Evolutionary conservation across 768 basidiomycete species (phyloP).

Genomic region (Candolleomyces eurysporus): DNA sequence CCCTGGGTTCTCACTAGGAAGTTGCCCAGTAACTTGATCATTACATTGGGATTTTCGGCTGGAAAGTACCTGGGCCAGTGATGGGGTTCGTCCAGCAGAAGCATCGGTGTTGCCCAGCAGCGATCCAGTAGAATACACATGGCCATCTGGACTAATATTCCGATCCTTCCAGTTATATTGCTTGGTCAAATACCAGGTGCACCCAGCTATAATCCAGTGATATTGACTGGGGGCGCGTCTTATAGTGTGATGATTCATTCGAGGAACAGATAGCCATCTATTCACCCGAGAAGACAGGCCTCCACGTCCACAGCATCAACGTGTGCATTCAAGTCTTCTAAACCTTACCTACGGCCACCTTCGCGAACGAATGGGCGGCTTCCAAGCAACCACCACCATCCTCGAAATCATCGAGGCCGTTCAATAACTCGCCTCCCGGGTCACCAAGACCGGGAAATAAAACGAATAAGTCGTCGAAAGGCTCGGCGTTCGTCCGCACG

Average conservation of each 20-base stretch:
- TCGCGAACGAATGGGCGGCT: constrained; percentile 89
- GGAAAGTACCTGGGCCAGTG: no score
- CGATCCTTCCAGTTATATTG: no score
- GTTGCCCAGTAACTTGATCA: no score
- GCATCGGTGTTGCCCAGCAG: no score
- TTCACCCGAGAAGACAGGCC: constrained; percentile 76
- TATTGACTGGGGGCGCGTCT: no score
- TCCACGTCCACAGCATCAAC: constrained; percentile 93
- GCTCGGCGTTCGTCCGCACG: constrained; percentile 86
- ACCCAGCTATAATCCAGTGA: no score
- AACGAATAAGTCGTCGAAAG: constrained; percentile 85
- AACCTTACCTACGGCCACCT: constrained; percentile 63
- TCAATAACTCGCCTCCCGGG: constrained; percentile 63
- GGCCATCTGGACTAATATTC: no score
- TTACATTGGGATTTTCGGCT: no score
- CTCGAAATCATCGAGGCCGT: constrained; percentile 67
- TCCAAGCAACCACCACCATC: constrained; percentile 62
- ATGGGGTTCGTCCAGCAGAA: no score
- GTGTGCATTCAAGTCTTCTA: constrained; percentile 59
- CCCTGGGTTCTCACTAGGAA: no score
- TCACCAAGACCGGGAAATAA: constrained; percentile 72
- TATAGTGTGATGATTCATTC: constrained; percentile 94
- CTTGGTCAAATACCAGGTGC: no score
- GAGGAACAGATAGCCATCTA: constrained; percentile 95
- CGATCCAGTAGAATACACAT: no score